Conservation (phyloP, 1,139 yeast species). For the Pichia cactophila region DNA sequence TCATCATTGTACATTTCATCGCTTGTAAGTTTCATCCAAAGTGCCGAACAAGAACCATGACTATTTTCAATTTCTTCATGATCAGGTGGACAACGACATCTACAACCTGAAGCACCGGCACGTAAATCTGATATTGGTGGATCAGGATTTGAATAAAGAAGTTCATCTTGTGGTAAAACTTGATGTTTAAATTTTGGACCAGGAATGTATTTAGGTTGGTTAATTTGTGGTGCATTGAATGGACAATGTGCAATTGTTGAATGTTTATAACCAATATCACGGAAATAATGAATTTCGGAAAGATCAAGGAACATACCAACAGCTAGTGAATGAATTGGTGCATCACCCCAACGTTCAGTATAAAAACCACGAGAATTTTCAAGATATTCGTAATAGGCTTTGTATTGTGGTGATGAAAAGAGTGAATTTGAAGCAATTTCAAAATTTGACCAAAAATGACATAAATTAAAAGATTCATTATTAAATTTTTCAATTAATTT, state of each 20-base stretch:
- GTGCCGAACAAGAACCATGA: slow-evolving; percentile 45
- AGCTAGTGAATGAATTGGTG: slow-evolving; percentile 84
- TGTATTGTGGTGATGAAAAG: slow-evolving; percentile 57
- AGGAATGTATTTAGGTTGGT: slow-evolving; percentile 41
- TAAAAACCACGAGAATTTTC: slow-evolving; percentile 76
- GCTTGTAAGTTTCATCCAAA: slow-evolving; percentile 43
- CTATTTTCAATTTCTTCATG: slow-evolving; percentile 49
- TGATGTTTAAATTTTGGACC: slow-evolving; percentile 22
- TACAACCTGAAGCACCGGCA: slow-evolving; percentile 63
- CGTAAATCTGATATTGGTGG: slow-evolving; percentile 20
- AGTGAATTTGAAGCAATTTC: slow-evolving; percentile 79
- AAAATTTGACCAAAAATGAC: slow-evolving; percentile 93
- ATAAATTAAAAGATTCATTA: slow-evolving; percentile 50
- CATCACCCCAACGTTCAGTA: slow-evolving; percentile 93
- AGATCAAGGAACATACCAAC: slow-evolving; percentile 63
- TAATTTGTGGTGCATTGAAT: slow-evolving; percentile 40
- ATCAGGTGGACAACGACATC: slow-evolving; percentile 68
- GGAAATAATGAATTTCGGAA: slow-evolving; percentile 72
- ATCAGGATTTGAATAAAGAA: slow-evolving; percentile 41
- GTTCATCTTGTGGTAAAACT: slow-evolving; percentile 26
- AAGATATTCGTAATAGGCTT: slow-evolving; percentile 55
- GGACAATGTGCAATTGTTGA: slow-evolving; percentile 82
- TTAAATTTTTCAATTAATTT: slow-evolving; percentile 47
- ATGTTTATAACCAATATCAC: slow-evolving; percentile 86
- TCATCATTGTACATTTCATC: slow-evolving; percentile 27